Base-by-base conservation (phyloP, 768 basidiomycete genomes). In the Macrolepiota albuminosa region DNA sequence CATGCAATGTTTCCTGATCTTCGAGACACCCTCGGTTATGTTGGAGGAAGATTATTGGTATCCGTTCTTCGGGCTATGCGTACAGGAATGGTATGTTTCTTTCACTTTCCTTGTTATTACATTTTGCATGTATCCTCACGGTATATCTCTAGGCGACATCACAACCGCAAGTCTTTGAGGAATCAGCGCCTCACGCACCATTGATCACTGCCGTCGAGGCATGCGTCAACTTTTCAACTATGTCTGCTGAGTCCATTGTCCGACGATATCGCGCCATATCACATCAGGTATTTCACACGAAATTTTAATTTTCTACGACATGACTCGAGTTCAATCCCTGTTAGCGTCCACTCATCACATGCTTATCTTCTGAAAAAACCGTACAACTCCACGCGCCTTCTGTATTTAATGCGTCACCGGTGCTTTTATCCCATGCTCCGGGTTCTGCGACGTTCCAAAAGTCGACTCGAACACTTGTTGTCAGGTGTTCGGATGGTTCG, bases 21-120 rank as follows among this genome's bases (percentile, higher is more conserved):
- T 59, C 76, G 89, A 2, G 81, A 85, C 21, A 66, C 63, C 0
- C 78, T 96, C 16, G 92, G 86, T 0, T 66, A 69, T 1, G 71
- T 75, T 34, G 93, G 93, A 0, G 94, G 91, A 0, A 73, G 79
- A 37, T 73, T 94, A 2, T 76, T 97, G 21, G 89, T 93, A 2
- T 75, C 83, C 3, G 82, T 89, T 16, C 71, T 96, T 13, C 79
- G 89, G 45, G 77, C 82, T 34, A 84, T 93, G 75, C 71, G 83
- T 21, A 65, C 69, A 1, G 86, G 83, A 51, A 83, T 69, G 60
- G 89, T 88, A 63, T 57, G 76, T 58, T 36, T 59, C 54, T 0
- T 11, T 14, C 31, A 4, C 57, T 14, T 48, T 34, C 46, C 26
- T 42, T 50, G 9, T 29, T 40, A 16, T 58, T 18, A 49, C 34